Conservation (phyloP, 1,284 basidiomycete genomes). For the Mrakiaceae sp. region DNA sequence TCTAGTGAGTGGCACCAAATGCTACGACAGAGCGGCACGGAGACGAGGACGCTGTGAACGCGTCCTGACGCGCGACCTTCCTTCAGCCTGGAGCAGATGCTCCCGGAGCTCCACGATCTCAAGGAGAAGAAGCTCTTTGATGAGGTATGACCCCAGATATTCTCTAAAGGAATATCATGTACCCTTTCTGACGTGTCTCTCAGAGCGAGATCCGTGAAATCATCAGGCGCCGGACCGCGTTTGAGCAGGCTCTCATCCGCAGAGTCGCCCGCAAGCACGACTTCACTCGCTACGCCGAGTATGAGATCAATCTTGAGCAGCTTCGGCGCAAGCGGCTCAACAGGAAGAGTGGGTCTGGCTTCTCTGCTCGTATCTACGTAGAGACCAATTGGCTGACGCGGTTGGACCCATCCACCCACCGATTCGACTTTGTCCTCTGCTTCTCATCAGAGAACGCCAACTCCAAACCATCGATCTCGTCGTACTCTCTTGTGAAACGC, state of each 20-base stretch:
- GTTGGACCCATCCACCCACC: conserved; percentile 3
- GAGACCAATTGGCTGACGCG: neutral
- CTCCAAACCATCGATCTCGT: conserved; percentile 50
- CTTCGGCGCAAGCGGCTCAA: conserved; percentile 62
- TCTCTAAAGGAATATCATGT: neutral
- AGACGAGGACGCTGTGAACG: too few species aligned
- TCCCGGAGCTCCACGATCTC: conserved; percentile 89
- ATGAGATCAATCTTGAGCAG: conserved; percentile 80
- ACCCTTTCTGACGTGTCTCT: neutral
- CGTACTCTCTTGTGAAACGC: conserved; percentile 66
- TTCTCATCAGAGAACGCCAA: conserved; percentile 8
- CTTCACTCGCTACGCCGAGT: conserved; percentile 81
- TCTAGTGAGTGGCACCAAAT: too few species aligned
- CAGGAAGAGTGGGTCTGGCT: conserved; percentile 50
- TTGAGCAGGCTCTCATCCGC: conserved; percentile 73
- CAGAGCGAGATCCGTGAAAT: conserved; percentile 74
- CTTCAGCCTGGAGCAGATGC: conserved; percentile 61
- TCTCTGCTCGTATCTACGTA: neutral
- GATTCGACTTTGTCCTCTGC: conserved; percentile 17
- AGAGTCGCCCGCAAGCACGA: conserved; percentile 74
- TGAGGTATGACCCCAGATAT: conserved; percentile 42
- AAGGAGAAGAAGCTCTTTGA: conserved; percentile 79
- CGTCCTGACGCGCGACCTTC: neutral
- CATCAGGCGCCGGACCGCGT: conserved; percentile 68
- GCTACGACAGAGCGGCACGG: too few species aligned